These are phyloP conservation scores for Geotrichum citri-aurantii DNA, from an alignment of 1,139 yeast species.

Conservation along the genomic window DNA sequence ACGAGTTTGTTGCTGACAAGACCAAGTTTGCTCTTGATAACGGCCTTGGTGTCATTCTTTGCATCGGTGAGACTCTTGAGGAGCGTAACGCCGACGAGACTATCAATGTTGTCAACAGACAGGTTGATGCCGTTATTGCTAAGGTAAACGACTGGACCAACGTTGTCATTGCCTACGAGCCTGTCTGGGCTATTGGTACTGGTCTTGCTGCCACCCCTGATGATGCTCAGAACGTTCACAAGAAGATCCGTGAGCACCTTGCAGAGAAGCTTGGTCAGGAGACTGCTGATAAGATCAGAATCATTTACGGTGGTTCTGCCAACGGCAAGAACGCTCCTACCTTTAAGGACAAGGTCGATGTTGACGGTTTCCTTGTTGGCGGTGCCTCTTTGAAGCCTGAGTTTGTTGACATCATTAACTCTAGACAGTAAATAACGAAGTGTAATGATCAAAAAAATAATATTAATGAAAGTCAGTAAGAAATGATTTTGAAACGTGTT, in stretches of 20 bases:
- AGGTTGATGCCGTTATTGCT: conserved; percentile 82
- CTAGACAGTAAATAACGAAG: conserved; percentile 55
- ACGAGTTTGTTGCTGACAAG: conserved; percentile 90
- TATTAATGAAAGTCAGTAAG: not conserved
- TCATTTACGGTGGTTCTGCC: conserved; percentile 98
- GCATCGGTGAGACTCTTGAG: conserved; percentile 96
- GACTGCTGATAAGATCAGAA: conserved; percentile 74
- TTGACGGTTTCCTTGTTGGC: conserved; percentile 98
- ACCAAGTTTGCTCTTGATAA: conserved; percentile 87
- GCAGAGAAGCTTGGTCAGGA: conserved; percentile 68
- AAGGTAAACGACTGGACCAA: conserved; percentile 85
- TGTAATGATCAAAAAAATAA: not conserved
- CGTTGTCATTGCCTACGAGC: conserved; percentile 96
- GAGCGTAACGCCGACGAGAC: conserved; percentile 89
- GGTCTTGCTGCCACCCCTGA: conserved; percentile 98
- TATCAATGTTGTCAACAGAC: conserved; percentile 80
- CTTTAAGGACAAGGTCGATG: conserved; percentile 87
- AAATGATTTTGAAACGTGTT: not conserved
- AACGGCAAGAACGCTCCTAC: conserved; percentile 89
- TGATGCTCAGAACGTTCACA: conserved; percentile 90
- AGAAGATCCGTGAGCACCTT: conserved; percentile 78
- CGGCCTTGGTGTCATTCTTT: conserved; percentile 84
- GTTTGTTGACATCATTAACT: conserved; percentile 89
- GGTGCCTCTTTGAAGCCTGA: conserved; percentile 99
- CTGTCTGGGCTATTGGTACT: conserved; percentile 99